Evolutionary conservation across 73 alveolate genomes (phyloP).

Genomic region (Loxodes magnus): DNA sequence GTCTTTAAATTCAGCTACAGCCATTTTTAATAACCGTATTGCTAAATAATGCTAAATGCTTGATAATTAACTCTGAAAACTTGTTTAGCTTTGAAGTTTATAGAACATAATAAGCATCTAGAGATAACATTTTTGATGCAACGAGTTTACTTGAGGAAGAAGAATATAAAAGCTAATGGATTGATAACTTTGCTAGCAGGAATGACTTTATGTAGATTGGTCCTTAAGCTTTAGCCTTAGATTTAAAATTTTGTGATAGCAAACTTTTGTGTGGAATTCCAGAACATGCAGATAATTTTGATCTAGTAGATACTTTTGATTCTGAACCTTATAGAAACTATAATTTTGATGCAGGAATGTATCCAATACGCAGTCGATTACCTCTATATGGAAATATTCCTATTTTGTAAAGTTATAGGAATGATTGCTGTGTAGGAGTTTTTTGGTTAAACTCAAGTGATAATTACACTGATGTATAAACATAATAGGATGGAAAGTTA

Average conservation of each 20-base stretch:
- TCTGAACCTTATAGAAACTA: conserved; percentile 56
- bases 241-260: conserved; percentile 1
- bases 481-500: not conserved
- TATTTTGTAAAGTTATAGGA: conserved; percentile 6
- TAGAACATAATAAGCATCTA: too few relatives aligned
- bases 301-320: conserved; percentile 18
- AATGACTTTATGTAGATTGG: too few relatives aligned
- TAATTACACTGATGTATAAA: conserved; percentile 15
- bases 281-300: conserved; percentile 19
- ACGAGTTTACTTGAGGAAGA: not conserved
- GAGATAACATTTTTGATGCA: conserved; percentile 1
- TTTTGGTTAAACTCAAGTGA: conserved; percentile 12
- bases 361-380: conserved; percentile 10
- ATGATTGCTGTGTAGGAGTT: conserved; percentile 11
- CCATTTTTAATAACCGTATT: too few relatives aligned
- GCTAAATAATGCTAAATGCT: too few relatives aligned
- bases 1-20: too few relatives aligned
- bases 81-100: too few relatives aligned
- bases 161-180: conserved; percentile 3
- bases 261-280: conserved; percentile 24
- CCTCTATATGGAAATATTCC: conserved; percentile 39
- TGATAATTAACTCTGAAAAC: too few relatives aligned
- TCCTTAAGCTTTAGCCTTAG: conserved; percentile 25
- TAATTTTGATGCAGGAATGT: conserved; percentile 48
- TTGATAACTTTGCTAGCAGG: conserved; percentile 27